Base-by-base conservation (phyloP, 768 basidiomycete species). In the Collybia sordida region DNA sequence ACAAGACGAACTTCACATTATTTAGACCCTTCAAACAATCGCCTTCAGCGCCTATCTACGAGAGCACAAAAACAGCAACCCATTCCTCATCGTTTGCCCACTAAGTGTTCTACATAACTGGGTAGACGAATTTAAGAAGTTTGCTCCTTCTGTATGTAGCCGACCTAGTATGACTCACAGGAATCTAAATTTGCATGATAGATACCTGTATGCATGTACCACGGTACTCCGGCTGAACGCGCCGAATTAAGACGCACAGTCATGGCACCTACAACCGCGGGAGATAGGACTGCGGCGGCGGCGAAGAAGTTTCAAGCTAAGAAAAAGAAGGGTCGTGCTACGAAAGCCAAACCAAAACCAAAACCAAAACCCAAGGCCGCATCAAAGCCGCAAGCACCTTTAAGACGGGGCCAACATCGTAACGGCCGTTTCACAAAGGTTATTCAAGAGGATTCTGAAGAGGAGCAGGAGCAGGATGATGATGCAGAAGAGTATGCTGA, bases 71-170 rank as follows among this genome's bases (percentile, higher is more conserved):
- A 82, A 88, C 40, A 77, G 75, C 51, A 79, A 81, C 14, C 90
- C 92, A 0, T 90, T 95, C 67, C 78, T 99, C 21, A 69, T 99
- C 49, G 93, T 98, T 17, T 93, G 92, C 54, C 97, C 97, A 0
- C 80, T 98, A 1, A 93, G 92, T 39, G 96, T 98, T 11, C 69
- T 98, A 14, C 87, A 94, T 60, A 96, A 95, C 58, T 98, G 95
- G 94, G 70, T 78, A 3, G 80, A 84, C 44, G 94, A 98, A 63
- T 97, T 92, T 63, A 65, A 69, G 35, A 86, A 86, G 47, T 97
- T 96, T 63, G 88, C 91, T 8, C 93, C 94, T 3, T 62, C 75
- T 12, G 88, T 93, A 58, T 50, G 82, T 41, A 17, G 40, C 49
- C 6, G 36, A 23, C 46, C 46, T 50, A 8, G 51, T 41, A 21